These are phyloP conservation scores for Plasmodium relictum DNA, from an alignment of 169 alveolate genomes.

Conservation along the genomic window DNA sequence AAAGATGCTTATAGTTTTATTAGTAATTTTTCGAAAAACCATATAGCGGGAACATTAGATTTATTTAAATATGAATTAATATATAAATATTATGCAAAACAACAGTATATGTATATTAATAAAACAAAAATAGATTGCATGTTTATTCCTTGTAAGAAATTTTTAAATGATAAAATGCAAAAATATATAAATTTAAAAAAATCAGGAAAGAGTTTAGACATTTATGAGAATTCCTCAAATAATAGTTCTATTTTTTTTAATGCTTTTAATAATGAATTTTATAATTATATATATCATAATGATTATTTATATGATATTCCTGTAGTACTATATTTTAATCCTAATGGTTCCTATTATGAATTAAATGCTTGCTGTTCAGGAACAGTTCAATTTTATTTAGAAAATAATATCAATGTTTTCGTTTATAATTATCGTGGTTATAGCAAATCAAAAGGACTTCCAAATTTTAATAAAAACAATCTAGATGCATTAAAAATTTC, in stretches of 20 bases:
- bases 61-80: conserved; percentile 64
- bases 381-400: conserved; percentile 43
- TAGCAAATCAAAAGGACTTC: conserved; percentile 51
- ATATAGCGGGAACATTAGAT: conserved; percentile 72
- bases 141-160: conserved; percentile 74
- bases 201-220: background rate
- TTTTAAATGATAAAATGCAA: conserved; percentile 44
- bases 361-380: conserved; percentile 68
- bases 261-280: conserved; percentile 72
- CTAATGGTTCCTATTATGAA: conserved; percentile 74
- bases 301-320: conserved; percentile 65
- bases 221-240: background rate
- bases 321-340: conserved; percentile 62
- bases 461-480: conserved; percentile 67
- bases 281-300: conserved; percentile 64
- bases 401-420: conserved; percentile 55
- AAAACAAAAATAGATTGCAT: conserved; percentile 53
- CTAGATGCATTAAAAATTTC: conserved; percentile 66
- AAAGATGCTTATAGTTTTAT: conserved; percentile 1
- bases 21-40: conserved; percentile 24
- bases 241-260: conserved; percentile 21
- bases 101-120: conserved; percentile 42
- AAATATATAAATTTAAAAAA: conserved; percentile 32
- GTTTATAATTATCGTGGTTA: conserved; percentile 75
- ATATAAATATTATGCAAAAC: conserved; percentile 71